Percentiles rank a stretch among this genome's conserved stretches.
These are phyloP conservation scores for Alternaria sp. DNA, from an alignment of 2,329 filamentous ascomycete genomes.

Conservation along the genomic window DNA sequence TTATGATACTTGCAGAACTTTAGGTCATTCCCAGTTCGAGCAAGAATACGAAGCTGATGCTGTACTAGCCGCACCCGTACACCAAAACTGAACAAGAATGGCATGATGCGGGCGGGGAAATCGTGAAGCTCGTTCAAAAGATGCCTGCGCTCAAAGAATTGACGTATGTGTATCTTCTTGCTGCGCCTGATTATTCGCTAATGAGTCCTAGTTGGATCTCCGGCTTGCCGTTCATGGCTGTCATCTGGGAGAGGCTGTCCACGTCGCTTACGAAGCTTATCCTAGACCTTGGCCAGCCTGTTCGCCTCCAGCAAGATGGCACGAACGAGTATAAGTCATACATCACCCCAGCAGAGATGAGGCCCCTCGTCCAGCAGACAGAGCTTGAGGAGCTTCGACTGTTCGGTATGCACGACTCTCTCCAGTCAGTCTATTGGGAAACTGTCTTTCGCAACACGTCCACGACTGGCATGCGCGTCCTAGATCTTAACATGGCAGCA, in stretches of 20 bases:
- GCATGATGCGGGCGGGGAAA: slow-evolving; percentile 24
- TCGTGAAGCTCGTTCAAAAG: slow-evolving; percentile 29
- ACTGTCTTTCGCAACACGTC: slow-evolving; percentile 37
- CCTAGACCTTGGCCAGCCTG: slow-evolving; percentile 38
- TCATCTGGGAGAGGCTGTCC: slow-evolving; percentile 33
- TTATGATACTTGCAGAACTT: neutral
- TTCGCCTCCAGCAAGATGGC: slow-evolving; percentile 24
- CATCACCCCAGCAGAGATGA: slow-evolving; percentile 36
- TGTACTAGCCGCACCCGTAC: neutral
- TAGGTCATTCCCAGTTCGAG: neutral
- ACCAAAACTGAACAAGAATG: slow-evolving; percentile 22
- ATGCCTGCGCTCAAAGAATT: slow-evolving; percentile 39
- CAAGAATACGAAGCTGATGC: neutral
- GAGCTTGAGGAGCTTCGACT: slow-evolving; percentile 41
- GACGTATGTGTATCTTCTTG: slow-evolving; percentile 30
- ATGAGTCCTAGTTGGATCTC: slow-evolving; percentile 39
- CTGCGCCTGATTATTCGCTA: neutral
- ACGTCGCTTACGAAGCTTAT: slow-evolving; percentile 37
- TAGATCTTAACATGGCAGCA: slow-evolving; percentile 42
- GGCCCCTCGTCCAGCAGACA: slow-evolving; percentile 32
- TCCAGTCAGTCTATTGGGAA: slow-evolving; percentile 44
- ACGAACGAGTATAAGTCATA: slow-evolving; percentile 27
- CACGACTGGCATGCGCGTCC: slow-evolving; percentile 28
- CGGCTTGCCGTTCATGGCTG: slow-evolving; percentile 36
- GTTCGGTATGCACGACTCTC: slow-evolving; percentile 36